Base-by-base conservation (phyloP, 495 filamentous ascomycete species). In the Hypoxylon lienhwacheense region DNA sequence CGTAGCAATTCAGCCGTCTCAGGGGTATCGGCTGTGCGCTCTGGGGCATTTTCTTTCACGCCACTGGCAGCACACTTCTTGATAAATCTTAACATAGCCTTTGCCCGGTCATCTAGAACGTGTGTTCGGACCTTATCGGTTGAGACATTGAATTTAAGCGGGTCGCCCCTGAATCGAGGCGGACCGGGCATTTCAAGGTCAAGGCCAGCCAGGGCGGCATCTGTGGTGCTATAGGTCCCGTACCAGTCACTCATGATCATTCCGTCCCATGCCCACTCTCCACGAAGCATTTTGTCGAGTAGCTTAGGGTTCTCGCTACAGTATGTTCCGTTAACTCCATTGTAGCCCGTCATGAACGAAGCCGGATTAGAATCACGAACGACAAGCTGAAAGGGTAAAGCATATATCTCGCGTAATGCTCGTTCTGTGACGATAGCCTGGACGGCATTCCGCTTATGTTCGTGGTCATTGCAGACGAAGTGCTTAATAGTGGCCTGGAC, bases 381-480 rank as follows among this genome's bases (percentile, higher is more conserved):
- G 1, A 83, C 86, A 55, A 88, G 70, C 65, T 89, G 85, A 66
- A 90, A 91, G 0, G 87, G 85, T 65, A 87, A 65, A 7, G 85
- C 73, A 57, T 91, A 91, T 15, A 91, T 85, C 70, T 93, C 89
- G 15, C 88, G 80, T 63, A 91, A 63, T 11, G 88, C 84, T 15
- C 88, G 77, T 41, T 86, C 77, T 1, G 85, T 84, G 12, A 91
- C 70, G 37, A 85, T 81, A 33, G 77, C 81, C 65, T 85, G 74
- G 1, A 89, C 83, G 0, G 80, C 82, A 73, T 86, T 80, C 0
- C 88, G 73, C 67, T 83, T 80, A 48, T 87, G 82, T 61, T 92
- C 88, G 62, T 87, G 84, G 61, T 91, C 88, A 65, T 91, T 92
- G 55, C 81, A 85, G n/a, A 87, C 82, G 61, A 88, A 92, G 64